phyloP scores from a whole-genome alignment of 164 flowering plant genomes.

The Chimonanthus praecox region DNA sequence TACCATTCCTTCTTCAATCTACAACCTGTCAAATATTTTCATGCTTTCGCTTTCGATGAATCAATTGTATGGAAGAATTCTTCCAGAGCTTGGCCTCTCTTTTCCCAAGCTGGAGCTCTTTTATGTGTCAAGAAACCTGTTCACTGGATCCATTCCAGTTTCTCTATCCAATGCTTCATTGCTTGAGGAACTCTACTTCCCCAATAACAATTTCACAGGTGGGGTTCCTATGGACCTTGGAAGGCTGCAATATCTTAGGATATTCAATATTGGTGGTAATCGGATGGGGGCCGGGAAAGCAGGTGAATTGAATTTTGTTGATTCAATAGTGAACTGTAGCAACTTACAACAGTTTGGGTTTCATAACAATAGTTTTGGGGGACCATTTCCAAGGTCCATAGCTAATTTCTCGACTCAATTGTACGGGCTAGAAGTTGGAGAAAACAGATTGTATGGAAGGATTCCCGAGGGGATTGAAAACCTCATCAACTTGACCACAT shows the following conservation, averaged over 20 bases:
- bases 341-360: not conserved
- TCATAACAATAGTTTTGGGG: not conserved
- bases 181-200: conserved; percentile 25
- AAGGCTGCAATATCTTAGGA: not conserved
- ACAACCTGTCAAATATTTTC: not conserved
- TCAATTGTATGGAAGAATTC: conserved; percentile 23
- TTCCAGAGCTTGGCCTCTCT: conserved; percentile 11
- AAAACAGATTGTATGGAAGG: not conserved
- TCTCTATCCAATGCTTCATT: conserved; percentile 39
- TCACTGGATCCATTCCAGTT: conserved; percentile 42
- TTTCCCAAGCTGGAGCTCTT: conserved; percentile 31
- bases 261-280: not conserved
- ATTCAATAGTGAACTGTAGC: conserved; percentile 26
- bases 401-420: not conserved
- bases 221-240: conserved; percentile 4
- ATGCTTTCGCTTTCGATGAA: not conserved
- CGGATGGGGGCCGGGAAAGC: not conserved
- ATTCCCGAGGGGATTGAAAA: conserved; percentile 33
- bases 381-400: not conserved
- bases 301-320: conserved; percentile 25
- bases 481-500: conserved; percentile 13
- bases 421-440: not conserved
- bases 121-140: conserved; percentile 22
- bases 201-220: conserved; percentile 21
- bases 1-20: not conserved